Evolutionary conservation across 768 basidiomycete genomes (phyloP).

Genomic region (Mycena metata): DNA sequence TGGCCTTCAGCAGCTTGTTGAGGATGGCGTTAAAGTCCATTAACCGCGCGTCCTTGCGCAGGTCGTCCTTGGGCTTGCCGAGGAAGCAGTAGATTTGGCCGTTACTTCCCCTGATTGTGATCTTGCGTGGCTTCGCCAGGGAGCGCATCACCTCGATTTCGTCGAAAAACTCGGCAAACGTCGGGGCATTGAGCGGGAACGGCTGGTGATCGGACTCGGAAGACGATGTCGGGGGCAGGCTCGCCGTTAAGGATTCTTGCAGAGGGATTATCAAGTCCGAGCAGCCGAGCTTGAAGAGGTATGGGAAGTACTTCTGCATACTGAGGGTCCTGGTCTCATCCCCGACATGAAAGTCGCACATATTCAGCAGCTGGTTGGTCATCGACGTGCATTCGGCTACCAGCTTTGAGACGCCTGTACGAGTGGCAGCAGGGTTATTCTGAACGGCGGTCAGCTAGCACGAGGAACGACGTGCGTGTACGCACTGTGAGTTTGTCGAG

Average conservation of each 20-base stretch:
- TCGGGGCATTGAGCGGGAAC: constrained; percentile 82
- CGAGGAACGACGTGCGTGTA: constrained; percentile 5
- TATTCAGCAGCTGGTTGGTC: constrained; percentile 75
- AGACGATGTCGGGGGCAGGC: constrained; percentile 81
- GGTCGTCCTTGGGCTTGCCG: constrained; percentile 96
- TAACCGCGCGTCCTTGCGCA: constrained; percentile 95
- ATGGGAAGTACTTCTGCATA: constrained; percentile 70
- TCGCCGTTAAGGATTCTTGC: constrained; percentile 92
- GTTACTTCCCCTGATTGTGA: constrained; percentile 86
- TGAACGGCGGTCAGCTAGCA: constrained; percentile 38
- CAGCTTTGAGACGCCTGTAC: constrained; percentile 60
- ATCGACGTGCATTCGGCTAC: constrained; percentile 70
- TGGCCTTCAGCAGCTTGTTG: constrained; percentile 94
- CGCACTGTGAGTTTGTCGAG: constrained; percentile 71
- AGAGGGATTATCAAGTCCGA: constrained; percentile 88
- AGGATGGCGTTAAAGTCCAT: constrained; percentile 99
- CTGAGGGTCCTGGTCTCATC: constrained; percentile 53
- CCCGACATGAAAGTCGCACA: constrained; percentile 70
- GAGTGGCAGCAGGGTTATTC: constrained; percentile 60
- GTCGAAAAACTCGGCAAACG: constrained; percentile 85
- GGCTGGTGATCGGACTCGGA: constrained; percentile 78
- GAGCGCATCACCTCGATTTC: constrained; percentile 94
- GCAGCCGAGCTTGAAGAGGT: constrained; percentile 67
- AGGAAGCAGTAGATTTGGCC: constrained; percentile 91
- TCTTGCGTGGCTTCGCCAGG: constrained; percentile 90